These are phyloP conservation scores for Solanum hybrid DNA, from an alignment of 305 asterid genomes.

Conservation along the genomic window DNA sequence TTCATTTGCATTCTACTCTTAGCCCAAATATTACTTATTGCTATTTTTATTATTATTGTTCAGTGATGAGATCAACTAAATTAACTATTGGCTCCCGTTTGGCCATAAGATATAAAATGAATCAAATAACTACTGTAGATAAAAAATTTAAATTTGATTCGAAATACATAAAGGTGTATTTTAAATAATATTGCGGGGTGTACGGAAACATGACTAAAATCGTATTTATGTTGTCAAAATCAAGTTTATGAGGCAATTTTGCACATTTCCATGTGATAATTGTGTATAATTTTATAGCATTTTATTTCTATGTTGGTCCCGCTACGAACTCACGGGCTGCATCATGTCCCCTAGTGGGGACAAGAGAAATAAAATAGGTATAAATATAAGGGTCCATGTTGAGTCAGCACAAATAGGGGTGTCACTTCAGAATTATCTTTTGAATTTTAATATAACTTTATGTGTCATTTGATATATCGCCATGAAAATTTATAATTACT, in stretches of 20 bases:
- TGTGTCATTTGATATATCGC: neutral
- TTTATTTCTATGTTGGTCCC: neutral
- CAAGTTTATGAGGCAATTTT: neutral
- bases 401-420: neutral
- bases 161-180: neutral
- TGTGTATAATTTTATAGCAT: neutral
- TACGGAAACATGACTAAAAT: neutral
- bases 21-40: neutral
- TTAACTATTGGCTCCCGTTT: neutral
- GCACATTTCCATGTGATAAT: neutral
- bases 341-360: neutral
- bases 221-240: neutral
- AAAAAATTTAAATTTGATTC: neutral
- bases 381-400: neutral
- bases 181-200: neutral
- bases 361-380: neutral
- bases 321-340: neutral
- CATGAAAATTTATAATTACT: neutral
- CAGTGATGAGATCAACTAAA: neutral
- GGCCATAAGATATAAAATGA: neutral
- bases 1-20: neutral
- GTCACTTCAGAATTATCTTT: neutral
- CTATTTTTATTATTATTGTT: neutral
- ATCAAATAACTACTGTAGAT: no score
- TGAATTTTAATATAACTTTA: no score